These are phyloP conservation scores for Paraurostyla sp. DNA, from an alignment of 73 alveolate species.

Conservation along the genomic window DNA sequence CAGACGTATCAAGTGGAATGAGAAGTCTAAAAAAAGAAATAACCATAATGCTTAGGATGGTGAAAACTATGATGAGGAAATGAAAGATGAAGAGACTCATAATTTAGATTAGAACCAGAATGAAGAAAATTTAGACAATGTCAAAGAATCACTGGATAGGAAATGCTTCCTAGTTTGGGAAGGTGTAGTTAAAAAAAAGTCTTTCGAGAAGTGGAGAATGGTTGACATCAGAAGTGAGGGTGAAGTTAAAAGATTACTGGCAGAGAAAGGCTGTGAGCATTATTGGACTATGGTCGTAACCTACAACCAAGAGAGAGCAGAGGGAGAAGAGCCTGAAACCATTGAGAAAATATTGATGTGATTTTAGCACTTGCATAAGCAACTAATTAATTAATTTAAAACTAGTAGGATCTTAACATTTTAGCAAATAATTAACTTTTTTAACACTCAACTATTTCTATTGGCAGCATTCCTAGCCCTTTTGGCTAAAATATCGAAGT, in stretches of 20 bases:
- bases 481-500: constrained; percentile 52
- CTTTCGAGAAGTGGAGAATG: constrained; percentile 85
- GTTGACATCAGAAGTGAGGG: constrained; percentile 84
- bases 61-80: constrained; percentile 25
- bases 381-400: neutral
- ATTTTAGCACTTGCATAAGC: neutral
- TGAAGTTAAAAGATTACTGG: constrained; percentile 88
- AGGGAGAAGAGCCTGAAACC: constrained; percentile 57
- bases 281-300: constrained; percentile 82
- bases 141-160: constrained; percentile 35
- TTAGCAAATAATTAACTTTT: constrained; percentile 60
- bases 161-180: constrained; percentile 91
- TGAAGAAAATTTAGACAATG: constrained; percentile 47
- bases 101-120: neutral
- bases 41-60: constrained; percentile 13
- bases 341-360: constrained; percentile 22
- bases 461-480: constrained; percentile 50
- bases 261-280: constrained; percentile 84
- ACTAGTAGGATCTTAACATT: neutral
- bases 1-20: constrained; percentile 89
- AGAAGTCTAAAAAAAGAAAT: constrained; percentile 24
- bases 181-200: constrained; percentile 84
- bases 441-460: constrained; percentile 50
- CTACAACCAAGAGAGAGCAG: constrained; percentile 52
- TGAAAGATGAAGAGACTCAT: constrained; percentile 24